These are phyloP conservation scores for Escovopsis sp. DNA, from an alignment of 2,329 filamentous ascomycete genomes.

Conservation along the genomic window DNA sequence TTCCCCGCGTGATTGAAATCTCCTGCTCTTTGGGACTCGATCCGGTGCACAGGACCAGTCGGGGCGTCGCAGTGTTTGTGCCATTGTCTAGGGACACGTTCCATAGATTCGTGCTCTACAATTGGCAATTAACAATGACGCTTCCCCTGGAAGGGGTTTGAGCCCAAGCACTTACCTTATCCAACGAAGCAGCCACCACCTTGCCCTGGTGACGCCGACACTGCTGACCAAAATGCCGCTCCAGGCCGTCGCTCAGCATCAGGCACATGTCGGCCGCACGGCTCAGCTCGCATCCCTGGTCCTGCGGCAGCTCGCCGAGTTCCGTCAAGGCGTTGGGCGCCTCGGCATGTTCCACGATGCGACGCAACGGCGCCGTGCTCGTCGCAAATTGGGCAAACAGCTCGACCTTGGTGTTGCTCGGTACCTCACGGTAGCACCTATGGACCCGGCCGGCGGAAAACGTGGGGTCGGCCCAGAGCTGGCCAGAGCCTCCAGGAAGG, in stretches of 20 bases:
- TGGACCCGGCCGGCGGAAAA: conserved; percentile 40
- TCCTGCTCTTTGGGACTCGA: conserved; percentile 27
- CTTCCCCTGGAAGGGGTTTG: too few relatives aligned
- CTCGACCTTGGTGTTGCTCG: conserved; percentile 45
- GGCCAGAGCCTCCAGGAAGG: conserved; percentile 22
- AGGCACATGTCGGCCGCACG: conserved; percentile 41
- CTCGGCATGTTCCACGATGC: conserved; percentile 31
- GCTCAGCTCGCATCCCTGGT: conserved; percentile 40
- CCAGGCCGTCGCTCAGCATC: conserved; percentile 29
- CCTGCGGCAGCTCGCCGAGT: conserved; percentile 38
- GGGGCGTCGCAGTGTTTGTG: conserved; percentile 21
- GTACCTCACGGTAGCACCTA: conserved; percentile 44
- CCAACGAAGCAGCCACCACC: conserved; percentile 19
- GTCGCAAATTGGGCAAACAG: conserved; percentile 43
- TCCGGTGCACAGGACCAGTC: conserved; percentile 44
- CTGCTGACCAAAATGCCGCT: conserved; percentile 17
- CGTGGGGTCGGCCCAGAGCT: conserved; percentile 43
- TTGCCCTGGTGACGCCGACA: conserved; percentile 24
- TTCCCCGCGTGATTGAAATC: neutral
- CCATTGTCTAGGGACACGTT: conserved; percentile 14
- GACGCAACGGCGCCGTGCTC: conserved; percentile 35
- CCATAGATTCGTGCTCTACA: conserved; percentile 8
- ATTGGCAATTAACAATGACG: neutral
- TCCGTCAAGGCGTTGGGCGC: conserved; percentile 38
- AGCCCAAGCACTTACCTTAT: conserved; percentile 7